Conservation (phyloP, 768 basidiomycete species). For the Suillus placidus region DNA sequence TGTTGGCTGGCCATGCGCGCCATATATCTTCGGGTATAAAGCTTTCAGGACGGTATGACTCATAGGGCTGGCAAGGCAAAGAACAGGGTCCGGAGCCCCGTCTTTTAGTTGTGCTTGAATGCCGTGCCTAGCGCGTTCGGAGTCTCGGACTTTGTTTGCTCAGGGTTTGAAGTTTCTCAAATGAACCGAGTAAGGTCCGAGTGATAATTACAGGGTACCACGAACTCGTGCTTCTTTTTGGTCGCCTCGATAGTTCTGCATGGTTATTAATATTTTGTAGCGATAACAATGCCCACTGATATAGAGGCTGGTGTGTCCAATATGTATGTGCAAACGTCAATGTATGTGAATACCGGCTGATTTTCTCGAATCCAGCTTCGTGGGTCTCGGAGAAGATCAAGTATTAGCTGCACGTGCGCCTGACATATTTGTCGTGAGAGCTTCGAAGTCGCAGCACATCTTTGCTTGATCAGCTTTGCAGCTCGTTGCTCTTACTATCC, state of each 20-base stretch:
- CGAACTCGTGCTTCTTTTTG: constrained; percentile 25
- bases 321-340: constrained; percentile 50
- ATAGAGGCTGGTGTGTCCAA: constrained; percentile 83
- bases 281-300: constrained; percentile 67
- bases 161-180: too few species aligned
- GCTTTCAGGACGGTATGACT: too few species aligned
- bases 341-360: neutral
- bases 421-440: constrained; percentile 61
- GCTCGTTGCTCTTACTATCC: constrained; percentile 73
- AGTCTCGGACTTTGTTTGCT: too few species aligned
- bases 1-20: too few species aligned
- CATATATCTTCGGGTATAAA: too few species aligned
- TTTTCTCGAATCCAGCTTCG: constrained; percentile 52
- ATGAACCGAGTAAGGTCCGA: too few species aligned
- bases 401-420: constrained; percentile 75
- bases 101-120: too few species aligned
- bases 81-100: too few species aligned
- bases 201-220: too few species aligned
- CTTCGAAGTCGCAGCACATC: neutral
- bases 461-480: too few species aligned
- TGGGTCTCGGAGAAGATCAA: constrained; percentile 82
- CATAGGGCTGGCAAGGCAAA: too few species aligned
- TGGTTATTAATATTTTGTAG: constrained; percentile 35
- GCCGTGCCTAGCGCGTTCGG: too few species aligned
- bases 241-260: constrained; percentile 1